These are phyloP conservation scores for Balamuthia mandrillaris DNA, from an alignment of 208 protist species.

Conservation along the genomic window DNA sequence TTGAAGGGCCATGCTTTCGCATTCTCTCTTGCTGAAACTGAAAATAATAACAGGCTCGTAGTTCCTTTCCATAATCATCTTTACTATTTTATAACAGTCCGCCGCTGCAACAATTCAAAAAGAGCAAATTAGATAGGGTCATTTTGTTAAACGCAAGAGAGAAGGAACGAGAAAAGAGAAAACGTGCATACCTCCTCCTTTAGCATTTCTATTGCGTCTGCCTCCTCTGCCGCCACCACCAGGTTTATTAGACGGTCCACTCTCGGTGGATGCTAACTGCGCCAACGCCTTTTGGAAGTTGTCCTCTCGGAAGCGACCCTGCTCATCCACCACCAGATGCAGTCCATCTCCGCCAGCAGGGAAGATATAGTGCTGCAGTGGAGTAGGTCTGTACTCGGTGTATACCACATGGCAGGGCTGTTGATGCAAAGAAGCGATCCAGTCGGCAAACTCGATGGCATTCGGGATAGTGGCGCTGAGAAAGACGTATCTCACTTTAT, in stretches of 20 bases:
- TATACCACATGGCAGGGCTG: constrained; percentile 98
- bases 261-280: too few relatives aligned
- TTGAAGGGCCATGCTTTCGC: constrained; percentile 90
- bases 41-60: constrained; percentile 98
- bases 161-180: not conserved
- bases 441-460: constrained; percentile 97
- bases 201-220: constrained; percentile 20
- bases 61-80: constrained; percentile 93
- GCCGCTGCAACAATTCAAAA: not conserved
- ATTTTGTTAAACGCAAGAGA: too few relatives aligned
- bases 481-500: constrained; percentile 97
- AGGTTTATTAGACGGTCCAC: constrained; percentile 21
- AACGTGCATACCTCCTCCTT: not conserved
- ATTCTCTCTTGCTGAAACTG: constrained; percentile 96
- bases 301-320: constrained; percentile 80
- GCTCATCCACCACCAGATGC: constrained; percentile 93
- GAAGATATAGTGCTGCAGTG: constrained; percentile 98
- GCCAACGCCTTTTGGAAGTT: constrained; percentile 92
- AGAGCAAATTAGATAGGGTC: not conserved
- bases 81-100: constrained; percentile 84
- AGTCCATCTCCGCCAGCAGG: constrained; percentile 93
- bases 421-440: constrained; percentile 96
- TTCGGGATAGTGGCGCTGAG: constrained; percentile 99
- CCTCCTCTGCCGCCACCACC: constrained; percentile 17
- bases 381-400: constrained; percentile 98